A percentile compares a stretch with the other conserved stretches of the same genome.
Conservation (phyloP, 2,329 filamentous ascomycete genomes). For the Sclerotinia minor region DNA sequence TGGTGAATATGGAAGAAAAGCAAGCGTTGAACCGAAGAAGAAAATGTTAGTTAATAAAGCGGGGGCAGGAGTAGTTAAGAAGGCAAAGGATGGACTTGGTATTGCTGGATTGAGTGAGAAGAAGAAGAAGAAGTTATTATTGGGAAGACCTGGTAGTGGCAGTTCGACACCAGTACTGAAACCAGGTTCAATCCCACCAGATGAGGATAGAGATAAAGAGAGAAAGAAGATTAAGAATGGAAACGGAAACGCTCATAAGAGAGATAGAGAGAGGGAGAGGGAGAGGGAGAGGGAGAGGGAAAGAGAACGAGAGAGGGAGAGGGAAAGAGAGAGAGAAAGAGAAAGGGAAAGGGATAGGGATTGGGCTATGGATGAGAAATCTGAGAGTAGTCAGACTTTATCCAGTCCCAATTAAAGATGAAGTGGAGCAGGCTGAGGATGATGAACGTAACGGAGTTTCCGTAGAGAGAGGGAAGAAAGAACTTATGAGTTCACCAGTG, state of each 20-base stretch:
- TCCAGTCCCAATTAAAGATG: slow-evolving; percentile 20
- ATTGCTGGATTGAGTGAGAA: slow-evolving; percentile 8
- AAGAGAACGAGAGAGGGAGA: background rate
- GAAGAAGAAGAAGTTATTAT: slow-evolving; percentile 30
- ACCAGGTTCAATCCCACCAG: slow-evolving; percentile 17
- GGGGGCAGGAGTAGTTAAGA: slow-evolving; percentile 24
- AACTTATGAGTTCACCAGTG: slow-evolving; percentile 4
- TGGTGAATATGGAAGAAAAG: slow-evolving; percentile 35
- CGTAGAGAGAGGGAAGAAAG: background rate
- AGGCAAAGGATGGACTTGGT: slow-evolving; percentile 23
- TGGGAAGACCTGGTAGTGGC: slow-evolving; percentile 26
- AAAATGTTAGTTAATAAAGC: slow-evolving; percentile 30
- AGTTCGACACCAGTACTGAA: slow-evolving; percentile 23
- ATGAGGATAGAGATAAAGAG: slow-evolving; percentile 17
- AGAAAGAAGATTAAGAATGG: slow-evolving; percentile 23
- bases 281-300: background rate
- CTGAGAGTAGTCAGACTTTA: slow-evolving; percentile 25
- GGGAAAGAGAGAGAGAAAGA: background rate
- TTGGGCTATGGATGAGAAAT: slow-evolving; percentile 20
- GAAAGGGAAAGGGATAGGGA: slow-evolving; percentile 14
- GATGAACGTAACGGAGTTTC: background rate
- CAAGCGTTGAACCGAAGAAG: slow-evolving; percentile 36
- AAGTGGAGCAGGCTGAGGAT: background rate
- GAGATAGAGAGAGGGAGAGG: slow-evolving; percentile 8
- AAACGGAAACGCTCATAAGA: slow-evolving; percentile 6